phyloP scores from a whole-genome alignment of 2,329 filamentous ascomycete genomes.

The Plectosphaerella cucumerina region DNA sequence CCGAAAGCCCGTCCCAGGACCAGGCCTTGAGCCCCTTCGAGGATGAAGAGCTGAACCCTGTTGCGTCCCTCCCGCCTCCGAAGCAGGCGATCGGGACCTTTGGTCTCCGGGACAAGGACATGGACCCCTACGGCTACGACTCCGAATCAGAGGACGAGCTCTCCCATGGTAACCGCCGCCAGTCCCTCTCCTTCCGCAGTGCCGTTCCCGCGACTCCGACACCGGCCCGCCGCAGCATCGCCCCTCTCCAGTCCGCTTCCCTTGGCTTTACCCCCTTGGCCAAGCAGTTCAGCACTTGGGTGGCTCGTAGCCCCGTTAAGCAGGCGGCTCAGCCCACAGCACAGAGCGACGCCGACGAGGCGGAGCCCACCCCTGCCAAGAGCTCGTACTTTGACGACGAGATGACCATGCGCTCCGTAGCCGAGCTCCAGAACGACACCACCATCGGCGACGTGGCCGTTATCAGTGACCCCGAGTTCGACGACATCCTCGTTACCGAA shows the following conservation, averaged over 20 bases:
- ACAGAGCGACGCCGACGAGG: constrained; percentile 16
- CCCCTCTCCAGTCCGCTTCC: constrained; percentile 22
- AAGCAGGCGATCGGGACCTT: constrained; percentile 27
- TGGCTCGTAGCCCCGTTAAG: constrained; percentile 52
- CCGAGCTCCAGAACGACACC: constrained; percentile 24
- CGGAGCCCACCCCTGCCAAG: constrained; percentile 34
- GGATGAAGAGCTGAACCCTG: constrained; percentile 1
- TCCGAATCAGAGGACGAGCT: constrained; percentile 55
- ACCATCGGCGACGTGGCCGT: constrained; percentile 23
- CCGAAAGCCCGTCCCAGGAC: constrained; percentile 19
- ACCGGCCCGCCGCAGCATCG: constrained; percentile 21
- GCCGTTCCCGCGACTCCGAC: constrained; percentile 38
- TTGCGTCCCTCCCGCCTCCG: constrained; percentile 19
- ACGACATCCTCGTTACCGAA: constrained; percentile 42
- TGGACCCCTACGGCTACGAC: constrained; percentile 37
- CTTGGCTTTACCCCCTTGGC: constrained; percentile 63
- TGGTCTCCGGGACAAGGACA: constrained; percentile 42
- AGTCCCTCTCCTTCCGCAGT: constrained; percentile 16
- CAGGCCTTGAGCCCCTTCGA: constrained; percentile 11
- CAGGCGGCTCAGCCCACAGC: background rate
- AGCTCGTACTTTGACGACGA: constrained; percentile 59
- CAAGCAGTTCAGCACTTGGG: constrained; percentile 59
- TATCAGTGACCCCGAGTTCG: constrained; percentile 30
- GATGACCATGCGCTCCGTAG: constrained; percentile 42
- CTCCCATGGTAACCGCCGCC: constrained; percentile 23